These are phyloP conservation scores for Nakazawaea laoshanensis DNA, from an alignment of 805 yeast species.

Conservation along the genomic window DNA sequence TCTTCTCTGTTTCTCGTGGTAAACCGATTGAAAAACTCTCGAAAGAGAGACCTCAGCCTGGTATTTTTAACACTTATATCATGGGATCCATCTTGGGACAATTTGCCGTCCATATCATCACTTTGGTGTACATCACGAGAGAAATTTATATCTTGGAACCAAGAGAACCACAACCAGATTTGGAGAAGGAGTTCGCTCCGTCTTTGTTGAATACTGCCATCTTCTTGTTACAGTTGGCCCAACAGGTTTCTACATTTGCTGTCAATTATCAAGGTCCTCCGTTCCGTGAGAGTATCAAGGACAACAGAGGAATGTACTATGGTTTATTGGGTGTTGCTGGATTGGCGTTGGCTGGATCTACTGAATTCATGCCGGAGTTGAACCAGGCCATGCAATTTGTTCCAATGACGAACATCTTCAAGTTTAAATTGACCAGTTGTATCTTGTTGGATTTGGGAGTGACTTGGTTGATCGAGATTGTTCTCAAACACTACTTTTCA, in stretches of 20 bases:
- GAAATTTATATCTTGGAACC: conserved; percentile 89
- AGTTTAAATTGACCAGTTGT: conserved; percentile 63
- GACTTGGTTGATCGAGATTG: conserved; percentile 69
- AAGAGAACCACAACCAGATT: conserved; percentile 80
- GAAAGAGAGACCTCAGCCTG: conserved; percentile 93
- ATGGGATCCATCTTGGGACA: conserved; percentile 98
- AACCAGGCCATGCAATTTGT: conserved; percentile 91
- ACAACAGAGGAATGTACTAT: conserved; percentile 94
- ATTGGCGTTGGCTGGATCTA: conserved; percentile 83
- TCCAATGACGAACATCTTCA: conserved; percentile 70
- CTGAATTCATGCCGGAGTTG: conserved; percentile 90
- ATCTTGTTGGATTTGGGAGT: conserved; percentile 70
- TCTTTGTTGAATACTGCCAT: conserved; percentile 93
- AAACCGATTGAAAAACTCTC: conserved; percentile 83
- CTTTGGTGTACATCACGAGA: conserved; percentile 73
- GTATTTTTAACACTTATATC: conserved; percentile 88
- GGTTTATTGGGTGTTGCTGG: conserved; percentile 89
- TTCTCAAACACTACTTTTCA: conserved; percentile 80
- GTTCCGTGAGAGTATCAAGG: conserved; percentile 82
- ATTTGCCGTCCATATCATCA: conserved; percentile 82
- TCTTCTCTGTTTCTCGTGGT: conserved; percentile 91
- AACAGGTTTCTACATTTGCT: conserved; percentile 95
- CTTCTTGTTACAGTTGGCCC: conserved; percentile 88
- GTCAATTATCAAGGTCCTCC: conserved; percentile 97
- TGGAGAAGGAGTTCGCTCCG: conserved; percentile 83